phyloP scores from a whole-genome alignment of 2,329 filamentous ascomycete genomes.

The Ophiocordyceps camponoti-floridani region DNA sequence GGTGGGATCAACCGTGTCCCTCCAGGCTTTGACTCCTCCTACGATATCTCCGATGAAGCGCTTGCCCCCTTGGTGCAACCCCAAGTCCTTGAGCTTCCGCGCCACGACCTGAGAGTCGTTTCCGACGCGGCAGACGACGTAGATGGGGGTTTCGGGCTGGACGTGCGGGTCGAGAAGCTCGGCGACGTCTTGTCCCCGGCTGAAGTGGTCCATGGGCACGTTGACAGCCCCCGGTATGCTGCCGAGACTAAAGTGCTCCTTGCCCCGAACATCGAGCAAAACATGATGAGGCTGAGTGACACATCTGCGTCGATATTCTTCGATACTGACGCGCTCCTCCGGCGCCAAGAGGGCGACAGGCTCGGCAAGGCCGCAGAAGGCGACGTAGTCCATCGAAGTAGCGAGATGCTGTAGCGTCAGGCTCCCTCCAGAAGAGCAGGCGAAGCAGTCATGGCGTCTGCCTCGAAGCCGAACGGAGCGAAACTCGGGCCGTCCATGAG shows the following conservation, averaged over 20 bases:
- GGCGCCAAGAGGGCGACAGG: conserved; percentile 38
- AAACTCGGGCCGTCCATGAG: conserved; percentile 29
- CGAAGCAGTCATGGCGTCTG: conserved; percentile 52
- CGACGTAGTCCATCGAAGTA: conserved; percentile 59
- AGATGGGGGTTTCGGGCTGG: conserved; percentile 33
- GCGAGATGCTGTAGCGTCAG: conserved; percentile 46
- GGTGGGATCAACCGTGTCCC: conserved; percentile 41
- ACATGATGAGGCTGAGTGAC: conserved; percentile 22
- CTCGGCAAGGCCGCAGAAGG: conserved; percentile 56
- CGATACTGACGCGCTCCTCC: conserved; percentile 49
- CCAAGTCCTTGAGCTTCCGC: conserved; percentile 44
- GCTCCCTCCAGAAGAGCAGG: conserved; percentile 44
- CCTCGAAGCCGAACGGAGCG: conserved; percentile 58
- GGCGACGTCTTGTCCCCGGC: conserved; percentile 15
- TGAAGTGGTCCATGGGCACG: conserved; percentile 40
- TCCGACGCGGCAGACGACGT: conserved; percentile 55
- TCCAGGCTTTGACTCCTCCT: conserved; percentile 60
- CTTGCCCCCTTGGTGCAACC: conserved; percentile 29
- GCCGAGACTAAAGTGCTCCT: conserved; percentile 69
- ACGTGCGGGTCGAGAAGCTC: conserved; percentile 1
- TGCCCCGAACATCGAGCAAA: conserved; percentile 69
- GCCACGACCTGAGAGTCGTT: conserved; percentile 63
- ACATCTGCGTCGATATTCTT: conserved; percentile 30
- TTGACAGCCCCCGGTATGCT: conserved; percentile 61
- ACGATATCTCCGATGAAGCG: conserved; percentile 52